Evolutionary conservation across 2,329 filamentous ascomycete genomes (phyloP).

Genomic region (Hypomyces perniciosus): DNA sequence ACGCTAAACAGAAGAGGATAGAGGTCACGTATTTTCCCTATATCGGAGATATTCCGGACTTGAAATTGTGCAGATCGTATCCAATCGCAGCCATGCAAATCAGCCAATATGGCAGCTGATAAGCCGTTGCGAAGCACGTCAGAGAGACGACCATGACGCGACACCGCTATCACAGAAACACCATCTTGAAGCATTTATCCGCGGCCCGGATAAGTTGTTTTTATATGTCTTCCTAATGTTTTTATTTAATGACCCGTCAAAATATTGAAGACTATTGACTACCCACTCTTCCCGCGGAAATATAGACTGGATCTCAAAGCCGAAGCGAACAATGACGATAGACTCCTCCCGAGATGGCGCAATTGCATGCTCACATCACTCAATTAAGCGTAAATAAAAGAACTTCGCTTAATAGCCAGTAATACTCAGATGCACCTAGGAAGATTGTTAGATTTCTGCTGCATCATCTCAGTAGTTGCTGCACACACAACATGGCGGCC

Average conservation of each 20-base stretch:
- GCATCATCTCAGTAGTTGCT: neutral
- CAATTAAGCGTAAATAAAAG: neutral
- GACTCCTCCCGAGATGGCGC: neutral
- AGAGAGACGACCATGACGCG: constrained; percentile 11
- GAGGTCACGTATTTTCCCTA: neutral
- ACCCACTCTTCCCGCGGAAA: too few species aligned
- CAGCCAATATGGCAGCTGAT: constrained; percentile 1
- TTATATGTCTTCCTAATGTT: too few species aligned
- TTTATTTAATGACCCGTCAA: too few species aligned
- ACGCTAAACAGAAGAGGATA: too few species aligned
- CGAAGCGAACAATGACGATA: constrained; percentile 1
- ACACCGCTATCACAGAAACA: constrained; percentile 2
- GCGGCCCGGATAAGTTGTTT: neutral
- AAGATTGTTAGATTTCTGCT: neutral
- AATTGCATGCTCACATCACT: neutral
- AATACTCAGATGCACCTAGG: too few species aligned
- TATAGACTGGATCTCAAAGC: too few species aligned
- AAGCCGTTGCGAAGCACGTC: constrained; percentile 13
- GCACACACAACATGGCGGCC: neutral
- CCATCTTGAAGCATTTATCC: neutral
- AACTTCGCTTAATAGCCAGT: too few species aligned
- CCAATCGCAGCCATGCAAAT: constrained; percentile 1
- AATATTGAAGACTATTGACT: too few species aligned
- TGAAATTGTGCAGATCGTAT: neutral
- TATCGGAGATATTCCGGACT: neutral